These are phyloP conservation scores for Diddensiella caesifluorescens DNA, from an alignment of 805 yeast species.

Conservation along the genomic window DNA sequence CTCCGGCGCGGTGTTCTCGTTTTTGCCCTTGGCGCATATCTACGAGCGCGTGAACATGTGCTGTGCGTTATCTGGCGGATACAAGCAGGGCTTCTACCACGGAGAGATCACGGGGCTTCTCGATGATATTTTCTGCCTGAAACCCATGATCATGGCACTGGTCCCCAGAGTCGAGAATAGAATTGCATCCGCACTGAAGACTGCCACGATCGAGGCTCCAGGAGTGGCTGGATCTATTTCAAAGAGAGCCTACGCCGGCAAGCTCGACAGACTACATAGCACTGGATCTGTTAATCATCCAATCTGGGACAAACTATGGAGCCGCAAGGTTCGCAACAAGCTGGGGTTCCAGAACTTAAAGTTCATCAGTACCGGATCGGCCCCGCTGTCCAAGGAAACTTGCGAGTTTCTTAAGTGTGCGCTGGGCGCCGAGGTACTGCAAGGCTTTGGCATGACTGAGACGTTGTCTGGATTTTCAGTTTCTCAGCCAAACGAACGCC, in stretches of 20 bases:
- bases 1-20: constrained; percentile 29
- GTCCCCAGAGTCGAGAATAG: constrained; percentile 64
- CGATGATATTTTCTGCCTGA: constrained; percentile 51
- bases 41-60: constrained; percentile 48
- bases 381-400: constrained; percentile 63
- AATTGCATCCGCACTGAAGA: constrained; percentile 56
- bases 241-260: constrained; percentile 41
- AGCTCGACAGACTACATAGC: constrained; percentile 31
- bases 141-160: constrained; percentile 49
- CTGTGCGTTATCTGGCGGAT: constrained; percentile 44
- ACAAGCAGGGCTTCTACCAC: constrained; percentile 51
- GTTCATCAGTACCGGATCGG: constrained; percentile 52
- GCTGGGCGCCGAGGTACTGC: constrained; percentile 48
- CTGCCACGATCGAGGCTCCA: constrained; percentile 39
- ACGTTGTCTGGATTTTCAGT: constrained; percentile 57
- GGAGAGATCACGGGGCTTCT: constrained; percentile 48
- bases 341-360: constrained; percentile 45
- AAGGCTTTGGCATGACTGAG: constrained; percentile 78
- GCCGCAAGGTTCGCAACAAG: constrained; percentile 41
- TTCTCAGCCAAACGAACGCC: constrained; percentile 39
- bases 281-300: constrained; percentile 37
- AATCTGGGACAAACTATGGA: constrained; percentile 35
- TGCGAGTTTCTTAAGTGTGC: constrained; percentile 57
- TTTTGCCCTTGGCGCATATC: constrained; percentile 55
- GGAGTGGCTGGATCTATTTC: constrained; percentile 42